phyloP scores from a whole-genome alignment of 2,329 filamentous ascomycete species.

The Alternaria ethzedia region DNA sequence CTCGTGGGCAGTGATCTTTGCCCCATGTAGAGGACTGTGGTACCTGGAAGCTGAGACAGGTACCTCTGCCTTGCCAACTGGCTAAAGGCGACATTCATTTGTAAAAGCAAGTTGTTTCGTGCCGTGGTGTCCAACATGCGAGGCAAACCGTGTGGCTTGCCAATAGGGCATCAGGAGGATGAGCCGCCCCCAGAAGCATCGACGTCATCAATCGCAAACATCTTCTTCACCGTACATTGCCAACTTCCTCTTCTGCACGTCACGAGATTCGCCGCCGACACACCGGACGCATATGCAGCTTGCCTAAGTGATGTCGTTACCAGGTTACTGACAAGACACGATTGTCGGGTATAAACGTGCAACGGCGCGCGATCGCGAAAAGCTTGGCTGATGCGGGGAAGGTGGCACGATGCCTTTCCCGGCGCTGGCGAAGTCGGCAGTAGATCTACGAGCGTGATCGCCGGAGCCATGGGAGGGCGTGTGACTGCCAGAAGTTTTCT shows the following conservation, averaged over 20 bases:
- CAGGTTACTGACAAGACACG: background rate
- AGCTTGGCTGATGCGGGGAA: conserved; percentile 10
- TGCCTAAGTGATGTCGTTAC: conserved; percentile 1
- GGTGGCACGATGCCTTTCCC: conserved; percentile 2
- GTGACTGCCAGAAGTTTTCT: conserved; percentile 6
- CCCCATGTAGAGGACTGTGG: background rate
- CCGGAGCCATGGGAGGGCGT: background rate
- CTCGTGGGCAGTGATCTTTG: background rate
- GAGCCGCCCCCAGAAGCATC: background rate
- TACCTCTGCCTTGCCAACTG: background rate
- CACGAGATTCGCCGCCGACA: background rate
- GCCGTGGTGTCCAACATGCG: background rate
- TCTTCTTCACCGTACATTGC: conserved; percentile 1
- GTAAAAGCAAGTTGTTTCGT: background rate
- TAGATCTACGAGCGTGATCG: conserved; percentile 5
- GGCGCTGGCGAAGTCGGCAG: conserved; percentile 1
- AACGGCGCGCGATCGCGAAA: conserved; percentile 8
- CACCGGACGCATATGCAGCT: conserved; percentile 8
- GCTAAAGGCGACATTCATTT: background rate
- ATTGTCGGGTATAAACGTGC: conserved; percentile 6
- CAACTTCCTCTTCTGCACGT: conserved; percentile 3
- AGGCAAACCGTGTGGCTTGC: background rate
- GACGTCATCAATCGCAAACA: background rate
- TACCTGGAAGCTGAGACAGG: background rate
- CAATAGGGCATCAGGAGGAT: background rate